Evolutionary conservation across 805 yeast species (phyloP).

Genomic region (Monosporozyma siamensis): DNA sequence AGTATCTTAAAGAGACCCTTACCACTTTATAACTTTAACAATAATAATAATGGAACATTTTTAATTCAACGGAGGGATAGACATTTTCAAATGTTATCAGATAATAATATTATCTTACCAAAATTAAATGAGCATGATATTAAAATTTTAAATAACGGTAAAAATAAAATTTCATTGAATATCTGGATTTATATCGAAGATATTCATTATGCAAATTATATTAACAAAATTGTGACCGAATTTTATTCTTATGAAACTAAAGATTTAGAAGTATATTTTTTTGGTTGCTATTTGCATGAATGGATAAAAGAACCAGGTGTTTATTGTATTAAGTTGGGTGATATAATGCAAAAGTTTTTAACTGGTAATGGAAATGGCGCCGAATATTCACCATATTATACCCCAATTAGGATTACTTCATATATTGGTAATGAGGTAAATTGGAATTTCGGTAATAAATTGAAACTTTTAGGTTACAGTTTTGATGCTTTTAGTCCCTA

Average conservation of each 20-base stretch:
- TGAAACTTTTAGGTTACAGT: slow-evolving; percentile 21
- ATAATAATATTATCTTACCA: slow-evolving; percentile 3
- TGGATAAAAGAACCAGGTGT: slow-evolving; percentile 16
- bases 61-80: slow-evolving; percentile 1
- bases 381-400: too few species aligned
- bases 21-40: slow-evolving; percentile 7
- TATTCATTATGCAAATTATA: slow-evolving; percentile 7
- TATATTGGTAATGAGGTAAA: slow-evolving; percentile 15
- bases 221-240: slow-evolving; percentile 13
- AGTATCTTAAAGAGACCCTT: slow-evolving; percentile 6
- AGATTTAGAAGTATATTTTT: slow-evolving; percentile 9
- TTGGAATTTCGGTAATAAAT: slow-evolving; percentile 21
- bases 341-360: slow-evolving; percentile 8
- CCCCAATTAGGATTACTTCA: slow-evolving; percentile 17
- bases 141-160: neutral
- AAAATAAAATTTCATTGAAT: slow-evolving; percentile 9
- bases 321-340: slow-evolving; percentile 17
- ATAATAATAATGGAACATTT: neutral
- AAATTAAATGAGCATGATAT: neutral
- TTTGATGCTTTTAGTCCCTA: slow-evolving; percentile 9
- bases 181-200: slow-evolving; percentile 16
- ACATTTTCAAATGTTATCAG: slow-evolving; percentile 1
- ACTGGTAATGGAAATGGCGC: too few species aligned
- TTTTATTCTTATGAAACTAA: slow-evolving; percentile 9
- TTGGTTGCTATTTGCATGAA: slow-evolving; percentile 11